Base-by-base conservation (phyloP, 805 yeast species). In the Wickerhamomyces canadensis region DNA sequence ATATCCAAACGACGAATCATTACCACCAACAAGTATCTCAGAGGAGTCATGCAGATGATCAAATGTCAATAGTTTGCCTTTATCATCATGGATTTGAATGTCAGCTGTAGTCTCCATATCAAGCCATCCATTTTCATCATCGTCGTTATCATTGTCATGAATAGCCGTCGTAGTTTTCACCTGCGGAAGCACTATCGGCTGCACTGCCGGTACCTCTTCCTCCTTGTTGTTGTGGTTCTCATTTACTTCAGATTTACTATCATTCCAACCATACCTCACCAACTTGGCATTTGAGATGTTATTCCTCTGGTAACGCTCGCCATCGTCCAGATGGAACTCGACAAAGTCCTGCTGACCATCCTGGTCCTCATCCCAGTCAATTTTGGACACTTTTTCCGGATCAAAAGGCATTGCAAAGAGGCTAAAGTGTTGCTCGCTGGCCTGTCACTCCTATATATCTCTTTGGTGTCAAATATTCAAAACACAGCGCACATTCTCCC, bases 61-160 rank as follows among this genome's bases (percentile, higher is more conserved):
- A 52, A 37, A 54, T 15, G 62, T 54, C 18, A 77, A 65, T 18
- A 79, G 61, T 40, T 78, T 77, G 4, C 93, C 97, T 50, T 74
- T 76, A 19, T 86, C 84, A 52, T 91, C 85, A 55, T 86, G 91
- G 29, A 86, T 72, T 43, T 86, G 86, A 39, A 75, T 70, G 34
- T 80, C 76, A 4, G 95, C 78, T 21, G 86, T 80, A 0, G 91
- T 79, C 30, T 84, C 82, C 86, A 93, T 88, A 14, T 84, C 77
- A 52, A 83, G 80, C 98, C 98, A 93, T 12, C 67, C 73, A 25
- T 70, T 74, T 14, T 65, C 72, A 9, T 56, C 61, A 16, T 60
- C 64, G 5, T 59, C 57, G 25, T 57, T 60, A 19, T 48, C 57
- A 14, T 17, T 28, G 6, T 32, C 16, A 32, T n/a, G n/a, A n/a